Conservation (phyloP, 768 basidiomycete genomes). For the Agrocybe pediades region DNA sequence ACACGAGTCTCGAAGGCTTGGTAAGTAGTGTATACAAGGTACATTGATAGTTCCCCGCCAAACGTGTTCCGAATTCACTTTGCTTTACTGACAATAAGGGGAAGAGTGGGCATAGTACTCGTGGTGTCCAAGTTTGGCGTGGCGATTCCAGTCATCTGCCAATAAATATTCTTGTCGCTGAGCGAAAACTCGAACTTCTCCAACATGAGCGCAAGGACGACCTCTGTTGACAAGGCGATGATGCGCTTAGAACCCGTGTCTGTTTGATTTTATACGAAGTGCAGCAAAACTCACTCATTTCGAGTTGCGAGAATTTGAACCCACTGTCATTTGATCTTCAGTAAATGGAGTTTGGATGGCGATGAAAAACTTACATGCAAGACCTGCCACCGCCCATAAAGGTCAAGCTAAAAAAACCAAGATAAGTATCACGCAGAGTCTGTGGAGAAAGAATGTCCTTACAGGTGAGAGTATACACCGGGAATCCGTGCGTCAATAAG, state of each 20-base stretch:
- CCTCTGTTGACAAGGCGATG: constrained; percentile 18
- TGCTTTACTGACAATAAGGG: constrained; percentile 33
- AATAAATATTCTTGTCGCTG: constrained; percentile 22
- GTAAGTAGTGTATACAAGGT: too few species aligned
- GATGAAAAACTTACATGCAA: constrained; percentile 37
- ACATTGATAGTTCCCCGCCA: too few species aligned
- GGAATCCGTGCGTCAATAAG: constrained; percentile 40
- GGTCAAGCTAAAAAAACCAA: constrained; percentile 36
- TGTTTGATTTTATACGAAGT: neutral
- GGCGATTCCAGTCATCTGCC: constrained; percentile 3
- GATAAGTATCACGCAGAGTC: neutral
- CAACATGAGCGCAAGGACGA: constrained; percentile 26
- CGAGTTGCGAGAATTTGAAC: constrained; percentile 51
- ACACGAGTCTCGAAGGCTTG: too few species aligned
- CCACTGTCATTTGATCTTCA: constrained; percentile 26
- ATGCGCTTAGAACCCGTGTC: neutral
- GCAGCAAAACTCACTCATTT: constrained; percentile 46
- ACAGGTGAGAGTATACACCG: constrained; percentile 48
- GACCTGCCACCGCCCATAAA: constrained; percentile 44
- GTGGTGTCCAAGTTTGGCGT: constrained; percentile 15
- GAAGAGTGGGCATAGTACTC: constrained; percentile 38
- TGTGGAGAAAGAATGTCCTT: constrained; percentile 12
- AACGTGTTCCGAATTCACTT: neutral
- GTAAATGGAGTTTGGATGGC: neutral
- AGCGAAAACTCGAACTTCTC: constrained; percentile 26